These are phyloP conservation scores for Amauroascus verrucosus DNA, from an alignment of 2,329 filamentous ascomycete species.

Conservation along the genomic window DNA sequence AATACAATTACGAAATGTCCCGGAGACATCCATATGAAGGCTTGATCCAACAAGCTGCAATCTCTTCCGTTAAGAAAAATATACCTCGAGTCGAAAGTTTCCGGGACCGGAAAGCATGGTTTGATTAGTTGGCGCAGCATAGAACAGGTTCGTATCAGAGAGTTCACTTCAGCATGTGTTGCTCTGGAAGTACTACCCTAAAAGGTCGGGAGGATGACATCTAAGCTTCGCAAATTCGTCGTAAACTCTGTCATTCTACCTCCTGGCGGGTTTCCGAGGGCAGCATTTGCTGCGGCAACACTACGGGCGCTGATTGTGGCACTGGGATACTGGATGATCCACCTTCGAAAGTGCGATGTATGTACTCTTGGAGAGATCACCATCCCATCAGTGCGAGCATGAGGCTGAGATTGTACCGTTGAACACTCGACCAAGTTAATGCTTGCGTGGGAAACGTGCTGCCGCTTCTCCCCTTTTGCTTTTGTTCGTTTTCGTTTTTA, in stretches of 20 bases:
- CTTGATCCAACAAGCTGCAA: no score
- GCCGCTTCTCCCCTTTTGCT: constrained; percentile 56
- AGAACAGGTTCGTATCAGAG: constrained; percentile 21
- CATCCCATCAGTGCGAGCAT: constrained; percentile 27
- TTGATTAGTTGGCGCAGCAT: constrained; percentile 15
- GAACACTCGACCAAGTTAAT: constrained; percentile 97
- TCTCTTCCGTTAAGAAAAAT: neutral
- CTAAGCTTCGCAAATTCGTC: neutral
- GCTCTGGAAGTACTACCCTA: constrained; percentile 8
- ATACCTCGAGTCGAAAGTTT: neutral
- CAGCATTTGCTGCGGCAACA: constrained; percentile 46
- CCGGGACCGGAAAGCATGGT: neutral
- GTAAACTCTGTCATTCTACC: neutral
- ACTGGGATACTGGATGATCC: constrained; percentile 37
- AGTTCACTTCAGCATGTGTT: constrained; percentile 19
- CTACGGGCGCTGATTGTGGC: constrained; percentile 68
- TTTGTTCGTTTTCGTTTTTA: constrained; percentile 16
- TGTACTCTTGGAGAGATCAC: constrained; percentile 22
- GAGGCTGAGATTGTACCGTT: constrained; percentile 94
- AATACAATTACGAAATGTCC: neutral
- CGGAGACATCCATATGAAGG: no score
- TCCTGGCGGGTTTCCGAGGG: constrained; percentile 9
- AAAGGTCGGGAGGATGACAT: neutral
- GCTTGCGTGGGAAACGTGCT: constrained; percentile 97
- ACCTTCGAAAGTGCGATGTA: constrained; percentile 29